Evolutionary conservation across 257 asterid species (phyloP).

Genomic region (Oldenlandia corymbosa): DNA sequence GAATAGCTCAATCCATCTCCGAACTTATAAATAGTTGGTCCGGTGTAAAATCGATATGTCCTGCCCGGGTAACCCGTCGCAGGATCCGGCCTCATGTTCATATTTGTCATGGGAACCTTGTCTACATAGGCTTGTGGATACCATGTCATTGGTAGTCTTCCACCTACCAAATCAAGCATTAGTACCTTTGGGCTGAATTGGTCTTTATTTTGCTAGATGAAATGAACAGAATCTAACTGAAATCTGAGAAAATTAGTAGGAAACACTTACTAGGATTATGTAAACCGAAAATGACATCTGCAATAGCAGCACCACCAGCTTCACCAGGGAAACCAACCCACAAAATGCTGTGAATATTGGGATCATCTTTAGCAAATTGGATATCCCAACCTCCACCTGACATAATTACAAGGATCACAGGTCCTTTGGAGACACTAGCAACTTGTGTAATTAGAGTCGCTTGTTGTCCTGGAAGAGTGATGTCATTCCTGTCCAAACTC

Average conservation of each 20-base stretch:
- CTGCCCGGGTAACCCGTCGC: conserved; percentile 67
- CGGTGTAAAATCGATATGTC: conserved; percentile 73
- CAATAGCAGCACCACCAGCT: conserved; percentile 86
- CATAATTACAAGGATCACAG: conserved; percentile 81
- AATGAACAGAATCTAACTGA: not conserved
- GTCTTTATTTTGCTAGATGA: too few species aligned
- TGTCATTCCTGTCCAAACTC: conserved; percentile 43
- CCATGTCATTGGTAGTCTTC: conserved; percentile 94
- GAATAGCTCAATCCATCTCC: conserved; percentile 74
- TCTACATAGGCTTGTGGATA: conserved; percentile 66
- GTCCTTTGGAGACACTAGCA: conserved; percentile 63
- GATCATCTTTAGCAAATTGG: conserved; percentile 64
- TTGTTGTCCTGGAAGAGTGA: conserved; percentile 92
- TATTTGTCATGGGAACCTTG: conserved; percentile 61
- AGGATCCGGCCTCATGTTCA: conserved; percentile 80
- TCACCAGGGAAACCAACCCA: conserved; percentile 98
- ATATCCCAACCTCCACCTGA: conserved; percentile 90
- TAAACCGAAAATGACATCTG: conserved; percentile 61
- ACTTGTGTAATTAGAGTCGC: conserved; percentile 48
- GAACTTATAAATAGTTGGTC: conserved; percentile 52
- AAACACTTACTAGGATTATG: conserved; percentile 76
- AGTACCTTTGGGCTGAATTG: not conserved
- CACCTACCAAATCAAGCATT: conserved; percentile 31
- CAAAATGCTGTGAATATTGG: conserved; percentile 61
- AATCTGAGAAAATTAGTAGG: too few species aligned